A percentile compares a stretch with the other conserved stretches of the same genome.
phyloP scores from a whole-genome alignment of 2,329 filamentous ascomycete species.

The Trichoderma sp. region DNA sequence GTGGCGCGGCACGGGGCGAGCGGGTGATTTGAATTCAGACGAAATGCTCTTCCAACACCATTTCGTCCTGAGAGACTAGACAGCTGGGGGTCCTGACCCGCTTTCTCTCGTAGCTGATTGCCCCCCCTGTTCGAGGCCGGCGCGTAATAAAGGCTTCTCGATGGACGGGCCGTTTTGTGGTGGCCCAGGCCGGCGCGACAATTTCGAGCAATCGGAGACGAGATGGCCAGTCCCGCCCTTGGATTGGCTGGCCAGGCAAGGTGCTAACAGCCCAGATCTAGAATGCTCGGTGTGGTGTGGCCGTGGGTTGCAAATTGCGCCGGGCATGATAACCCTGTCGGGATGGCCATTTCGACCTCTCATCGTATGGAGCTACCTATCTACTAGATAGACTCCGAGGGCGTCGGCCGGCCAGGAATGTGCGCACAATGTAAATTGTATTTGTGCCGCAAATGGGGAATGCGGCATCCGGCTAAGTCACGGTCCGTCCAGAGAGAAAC shows the following conservation, averaged over 20 bases:
- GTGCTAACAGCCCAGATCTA: constrained; percentile 24
- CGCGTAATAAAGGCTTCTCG: constrained; percentile 52
- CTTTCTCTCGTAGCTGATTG: constrained; percentile 20
- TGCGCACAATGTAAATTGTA: neutral
- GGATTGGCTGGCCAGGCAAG: constrained; percentile 38
- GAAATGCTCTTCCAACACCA: constrained; percentile 16
- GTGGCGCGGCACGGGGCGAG: constrained; percentile 38
- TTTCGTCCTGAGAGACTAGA: constrained; percentile 19
- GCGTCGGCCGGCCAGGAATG: constrained; percentile 1
- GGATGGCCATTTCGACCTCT: constrained; percentile 2
- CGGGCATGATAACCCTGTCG: neutral
- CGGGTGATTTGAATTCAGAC: constrained; percentile 18
- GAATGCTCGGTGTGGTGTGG: constrained; percentile 21
- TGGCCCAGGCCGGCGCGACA: constrained; percentile 36
- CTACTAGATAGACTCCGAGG: constrained; percentile 19
- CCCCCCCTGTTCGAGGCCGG: constrained; percentile 45
- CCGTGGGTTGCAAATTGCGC: constrained; percentile 9
- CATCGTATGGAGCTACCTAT: constrained; percentile 1
- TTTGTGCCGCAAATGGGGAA: neutral
- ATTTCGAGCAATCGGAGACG: constrained; percentile 47
- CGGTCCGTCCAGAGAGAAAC: neutral
- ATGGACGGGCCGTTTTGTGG: constrained; percentile 40
- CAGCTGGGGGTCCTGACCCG: constrained; percentile 18
- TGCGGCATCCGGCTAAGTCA: constrained; percentile 1
- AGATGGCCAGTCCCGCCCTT: constrained; percentile 34